These are phyloP conservation scores for Isatis tinctoria DNA, from an alignment of 345 rosid species.

Conservation along the genomic window DNA sequence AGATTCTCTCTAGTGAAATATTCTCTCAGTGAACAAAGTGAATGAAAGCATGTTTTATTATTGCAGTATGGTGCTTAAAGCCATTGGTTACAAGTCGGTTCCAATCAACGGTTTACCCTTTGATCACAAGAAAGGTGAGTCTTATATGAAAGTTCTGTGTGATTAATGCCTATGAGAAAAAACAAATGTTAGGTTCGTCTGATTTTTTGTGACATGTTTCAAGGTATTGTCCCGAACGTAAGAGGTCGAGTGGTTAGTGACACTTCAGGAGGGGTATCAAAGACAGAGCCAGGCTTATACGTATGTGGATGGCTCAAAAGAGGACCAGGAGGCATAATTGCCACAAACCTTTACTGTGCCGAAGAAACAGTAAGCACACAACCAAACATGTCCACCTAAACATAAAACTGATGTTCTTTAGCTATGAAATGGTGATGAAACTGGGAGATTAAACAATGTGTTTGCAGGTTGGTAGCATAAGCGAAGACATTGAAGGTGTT, in stretches of 20 bases:
- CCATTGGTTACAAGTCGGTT: constrained; percentile 92
- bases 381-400: neutral
- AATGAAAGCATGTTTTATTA: constrained; percentile 8
- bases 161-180: neutral
- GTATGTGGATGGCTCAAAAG: constrained; percentile 97
- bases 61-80: constrained; percentile 75
- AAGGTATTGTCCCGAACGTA: constrained; percentile 76
- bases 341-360: constrained; percentile 83
- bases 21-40: neutral
- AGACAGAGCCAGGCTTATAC: constrained; percentile 62
- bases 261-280: constrained; percentile 36
- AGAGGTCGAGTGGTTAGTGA: constrained; percentile 62
- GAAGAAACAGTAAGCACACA: constrained; percentile 75
- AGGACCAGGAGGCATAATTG: constrained; percentile 90
- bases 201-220: constrained; percentile 1
- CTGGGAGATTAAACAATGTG: neutral
- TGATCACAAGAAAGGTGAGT: constrained; percentile 66
- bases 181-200: neutral
- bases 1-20: neutral
- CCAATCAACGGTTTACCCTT: constrained; percentile 72
- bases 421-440: neutral
- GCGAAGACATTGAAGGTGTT: constrained; percentile 59
- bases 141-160: neutral
- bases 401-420: neutral
- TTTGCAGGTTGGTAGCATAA: constrained; percentile 68